Evolutionary conservation across 2,329 filamentous ascomycete species (phyloP), one percentile per base, ranked within the genome.

Genomic region (Nannizzia gypsea): DNA sequence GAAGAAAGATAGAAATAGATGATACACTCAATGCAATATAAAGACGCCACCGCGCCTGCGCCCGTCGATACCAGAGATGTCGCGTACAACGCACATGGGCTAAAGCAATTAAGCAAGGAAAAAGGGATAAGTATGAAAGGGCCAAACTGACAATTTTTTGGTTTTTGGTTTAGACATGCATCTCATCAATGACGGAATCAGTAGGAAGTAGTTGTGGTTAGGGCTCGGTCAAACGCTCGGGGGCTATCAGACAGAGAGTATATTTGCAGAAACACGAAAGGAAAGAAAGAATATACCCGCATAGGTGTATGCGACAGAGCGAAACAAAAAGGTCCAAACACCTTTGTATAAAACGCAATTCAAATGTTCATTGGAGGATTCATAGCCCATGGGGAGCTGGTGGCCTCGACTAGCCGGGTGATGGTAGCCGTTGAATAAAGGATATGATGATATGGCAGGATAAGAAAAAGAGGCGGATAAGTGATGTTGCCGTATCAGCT

Each of bases 401-500:
- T 52, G 48, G 22, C 48, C 22, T 1, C 11, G 22, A 31, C 26
- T 31, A 15, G 26, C 13, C 11, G 26, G 13, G 15, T 28, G n/a
- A 28, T 28, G n/a, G 5, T n/a, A 13, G 46, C 15, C 9, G 17
- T 48, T n/a, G 44, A 9, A 4, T 6, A 11, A n/a, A n/a, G n/a
- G n/a, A n/a, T n/a, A 22, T 26, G 17, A 52, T 26, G 48, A 17
- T 6, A 15, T 31, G 26, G n/a, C 15, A 11, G n/a, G 26, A 17
- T 8, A n/a, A 34, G 26, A 54, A 15, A 54, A 17, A 31, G 5
- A 36, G 8, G 3, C 31, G 34, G 52, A 26, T 17, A 55, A 20
- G 8, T 3, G 31, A 36, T 36, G 34, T 15, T 34, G 54, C 28
- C 9, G 34, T 8, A 8, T 78, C 26, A 63, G 67, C 31, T 63